A percentile compares a stretch with the other conserved stretches of the same genome.
These are phyloP conservation scores for Nepenthes gracilis DNA, from an alignment of 148 eudicot genomes.

Conservation along the genomic window DNA sequence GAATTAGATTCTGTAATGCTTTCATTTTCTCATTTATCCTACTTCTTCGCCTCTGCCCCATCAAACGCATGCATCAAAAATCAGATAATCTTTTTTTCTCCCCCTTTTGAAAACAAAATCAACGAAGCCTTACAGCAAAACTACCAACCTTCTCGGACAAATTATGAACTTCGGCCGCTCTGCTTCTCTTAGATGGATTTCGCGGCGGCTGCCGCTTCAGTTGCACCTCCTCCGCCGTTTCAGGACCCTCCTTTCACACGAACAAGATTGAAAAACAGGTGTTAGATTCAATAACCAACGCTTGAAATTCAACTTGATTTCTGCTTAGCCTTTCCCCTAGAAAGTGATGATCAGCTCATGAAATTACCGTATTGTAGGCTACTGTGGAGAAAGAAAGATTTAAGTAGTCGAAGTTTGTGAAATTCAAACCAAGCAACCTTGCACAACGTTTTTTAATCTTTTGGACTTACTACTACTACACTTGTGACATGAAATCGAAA, in stretches of 20 bases:
- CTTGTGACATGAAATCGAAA: neutral
- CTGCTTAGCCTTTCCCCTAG: too few relatives aligned
- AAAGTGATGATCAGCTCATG: too few relatives aligned
- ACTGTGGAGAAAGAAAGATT: too few relatives aligned
- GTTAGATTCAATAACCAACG: too few relatives aligned
- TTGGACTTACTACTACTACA: too few relatives aligned
- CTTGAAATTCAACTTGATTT: too few relatives aligned
- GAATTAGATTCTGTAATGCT: constrained; percentile 85
- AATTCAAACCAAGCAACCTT: too few relatives aligned
- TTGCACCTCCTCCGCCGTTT: constrained; percentile 34
- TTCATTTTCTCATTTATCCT: constrained; percentile 93
- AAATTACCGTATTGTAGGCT: too few relatives aligned
- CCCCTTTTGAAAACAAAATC: neutral
- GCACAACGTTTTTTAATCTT: too few relatives aligned
- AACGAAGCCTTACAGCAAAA: neutral
- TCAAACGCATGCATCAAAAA: constrained; percentile 1
- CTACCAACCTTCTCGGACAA: constrained; percentile 63
- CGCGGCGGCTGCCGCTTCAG: constrained; percentile 21
- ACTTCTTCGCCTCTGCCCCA: constrained; percentile 75
- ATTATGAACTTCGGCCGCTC: constrained; percentile 94
- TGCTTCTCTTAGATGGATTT: constrained; percentile 52
- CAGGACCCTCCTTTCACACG: constrained; percentile 34
- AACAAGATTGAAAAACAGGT: neutral
- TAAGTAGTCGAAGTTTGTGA: too few relatives aligned
- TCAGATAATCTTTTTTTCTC: neutral